Evolutionary conservation across 1,284 basidiomycete species (phyloP).

Genomic region (Laetiporus sulphureus): DNA sequence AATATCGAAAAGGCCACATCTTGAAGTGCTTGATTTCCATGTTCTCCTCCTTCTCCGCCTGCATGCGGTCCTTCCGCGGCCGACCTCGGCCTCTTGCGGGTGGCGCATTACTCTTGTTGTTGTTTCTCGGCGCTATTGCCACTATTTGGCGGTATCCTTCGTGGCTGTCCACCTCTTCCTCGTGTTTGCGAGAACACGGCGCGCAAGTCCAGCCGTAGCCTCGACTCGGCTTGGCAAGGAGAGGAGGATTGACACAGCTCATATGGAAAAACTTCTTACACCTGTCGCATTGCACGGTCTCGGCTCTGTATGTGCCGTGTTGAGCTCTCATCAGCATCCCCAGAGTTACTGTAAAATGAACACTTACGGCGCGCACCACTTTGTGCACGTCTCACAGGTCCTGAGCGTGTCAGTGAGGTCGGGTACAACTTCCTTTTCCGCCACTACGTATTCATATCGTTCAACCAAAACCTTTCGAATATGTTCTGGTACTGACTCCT

Average conservation of each 20-base stretch:
- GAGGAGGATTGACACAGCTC: conserved; percentile 87
- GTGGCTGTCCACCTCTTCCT: conserved; percentile 79
- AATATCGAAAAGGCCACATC: conserved; percentile 95
- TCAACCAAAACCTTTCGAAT: conserved; percentile 71
- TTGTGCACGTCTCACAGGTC: conserved; percentile 78
- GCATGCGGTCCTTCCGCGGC: conserved; percentile 62
- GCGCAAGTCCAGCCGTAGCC: conserved; percentile 99
- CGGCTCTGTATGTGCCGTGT: conserved; percentile 70
- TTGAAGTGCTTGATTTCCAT: conserved; percentile 78
- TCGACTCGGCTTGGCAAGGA: conserved; percentile 92
- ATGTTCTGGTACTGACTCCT: conserved; percentile 65
- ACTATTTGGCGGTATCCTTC: conserved; percentile 44
- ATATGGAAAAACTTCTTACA: conserved; percentile 97
- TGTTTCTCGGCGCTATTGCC: conserved; percentile 36
- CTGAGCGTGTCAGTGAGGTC: conserved; percentile 87
- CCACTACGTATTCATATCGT: conserved; percentile 92
- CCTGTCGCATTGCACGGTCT: conserved; percentile 89
- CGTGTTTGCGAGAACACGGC: conserved; percentile 83
- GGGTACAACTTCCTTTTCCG: conserved; percentile 87
- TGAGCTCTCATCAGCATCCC: conserved; percentile 3
- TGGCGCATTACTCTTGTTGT: conserved; percentile 67
- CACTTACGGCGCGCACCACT: conserved; percentile 84
- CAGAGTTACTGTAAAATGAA: conserved; percentile 6
- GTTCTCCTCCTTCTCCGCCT: conserved; percentile 71
- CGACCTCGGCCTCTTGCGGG: conserved; percentile 60